These are phyloP conservation scores for Linum usitatissimum DNA, from an alignment of 345 rosid genomes.

Conservation along the genomic window DNA sequence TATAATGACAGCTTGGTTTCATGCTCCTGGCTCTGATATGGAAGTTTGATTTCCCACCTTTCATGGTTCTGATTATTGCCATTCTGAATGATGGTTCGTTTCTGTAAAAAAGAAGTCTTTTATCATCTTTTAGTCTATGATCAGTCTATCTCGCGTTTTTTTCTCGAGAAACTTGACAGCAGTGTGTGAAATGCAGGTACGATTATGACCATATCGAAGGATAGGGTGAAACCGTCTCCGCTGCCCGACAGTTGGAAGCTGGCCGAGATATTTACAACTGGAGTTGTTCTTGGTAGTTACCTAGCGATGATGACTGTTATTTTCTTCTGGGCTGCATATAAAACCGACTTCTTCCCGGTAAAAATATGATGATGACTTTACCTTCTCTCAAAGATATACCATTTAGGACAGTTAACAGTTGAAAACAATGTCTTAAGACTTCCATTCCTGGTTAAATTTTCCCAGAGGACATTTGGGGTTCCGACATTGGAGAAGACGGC, in stretches of 20 bases:
- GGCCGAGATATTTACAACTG: conserved; percentile 85
- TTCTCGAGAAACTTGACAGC: conserved; percentile 12
- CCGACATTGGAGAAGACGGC: conserved; percentile 79
- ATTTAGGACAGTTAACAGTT: not conserved
- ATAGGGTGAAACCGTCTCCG: conserved; percentile 98
- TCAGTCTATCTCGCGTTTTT: not conserved
- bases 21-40: conserved; percentile 95
- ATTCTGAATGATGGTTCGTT: conserved; percentile 88
- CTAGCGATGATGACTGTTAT: conserved; percentile 98
- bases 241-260: conserved; percentile 99
- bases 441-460: conserved; percentile 12
- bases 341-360: conserved; percentile 90
- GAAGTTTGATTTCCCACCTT: conserved; percentile 97
- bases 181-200: conserved; percentile 50
- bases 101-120: not conserved
- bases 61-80: conserved; percentile 98
- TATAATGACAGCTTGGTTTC: conserved; percentile 73
- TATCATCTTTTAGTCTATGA: not conserved
- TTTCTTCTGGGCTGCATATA: conserved; percentile 93
- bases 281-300: conserved; percentile 85
- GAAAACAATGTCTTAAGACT: no score
- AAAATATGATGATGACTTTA: conserved; percentile 11
- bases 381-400: conserved; percentile 1
- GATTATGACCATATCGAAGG: conserved; percentile 97
- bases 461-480: conserved; percentile 71